Base-by-base conservation (phyloP, 192 early-diverging fungal genomes). In the Linnemannia zychae region DNA sequence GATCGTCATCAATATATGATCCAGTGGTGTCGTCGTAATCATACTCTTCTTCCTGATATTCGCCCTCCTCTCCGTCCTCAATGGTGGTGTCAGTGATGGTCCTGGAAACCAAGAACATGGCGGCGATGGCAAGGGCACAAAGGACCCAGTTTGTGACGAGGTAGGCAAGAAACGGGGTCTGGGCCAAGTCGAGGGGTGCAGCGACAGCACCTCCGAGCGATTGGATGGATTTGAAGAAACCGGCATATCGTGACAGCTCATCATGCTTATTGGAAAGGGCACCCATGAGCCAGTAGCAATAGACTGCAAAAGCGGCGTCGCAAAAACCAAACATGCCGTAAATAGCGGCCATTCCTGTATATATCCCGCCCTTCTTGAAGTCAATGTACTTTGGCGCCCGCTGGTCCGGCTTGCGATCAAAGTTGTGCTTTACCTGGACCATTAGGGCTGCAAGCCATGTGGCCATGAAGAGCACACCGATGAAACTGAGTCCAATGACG, bases 201-300 rank as follows among this genome's bases (percentile, higher is more conserved):
- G 93, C 90, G 48, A 96, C 89, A 50, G 94, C 95, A 46, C 84
- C 90, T 17, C 92, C 95, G 70, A 93, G 91, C 67, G 93, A 95
- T 90, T 97, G 97, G 63, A 96, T 94, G 49, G 93, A 94, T 90
- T 98, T 98, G 94, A 96, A 98, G 89, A 95, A 97, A 11, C 83
- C 97, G 71, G 92, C 91, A 79, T 94, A 96, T 57, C 94, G 92
- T 18, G 95, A 90, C 70, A 93, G 88, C 76, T 90, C 88, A 74
- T 92, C 91, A 75, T 91, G 89, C 82, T 98, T 94, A 87, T 97
- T 97, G 34, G 95, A 93, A 71, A 96, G 88, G 34, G 96, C 91
- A n/a, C 96, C 96, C 80, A 97, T 93, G 36, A 97, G 84, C 95
- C 95, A 97, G 92, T 97, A 97, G 75, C 80, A 76, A 57, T 82